These are phyloP conservation scores for Eucalyptus marginata DNA, from an alignment of 345 rosid genomes.

Conservation along the genomic window DNA sequence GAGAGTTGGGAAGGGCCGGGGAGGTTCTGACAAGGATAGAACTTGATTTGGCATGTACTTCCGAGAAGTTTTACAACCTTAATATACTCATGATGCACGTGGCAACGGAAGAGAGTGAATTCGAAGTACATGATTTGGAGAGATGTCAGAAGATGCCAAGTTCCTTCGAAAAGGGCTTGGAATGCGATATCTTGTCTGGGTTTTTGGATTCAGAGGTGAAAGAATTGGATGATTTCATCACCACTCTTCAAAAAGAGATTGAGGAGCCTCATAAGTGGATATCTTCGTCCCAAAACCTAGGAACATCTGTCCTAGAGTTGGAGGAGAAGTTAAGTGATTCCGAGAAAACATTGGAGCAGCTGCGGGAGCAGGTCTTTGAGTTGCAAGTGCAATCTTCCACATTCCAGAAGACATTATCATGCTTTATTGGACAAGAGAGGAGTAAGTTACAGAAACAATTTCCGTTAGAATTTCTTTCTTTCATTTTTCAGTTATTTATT, in stretches of 20 bases:
- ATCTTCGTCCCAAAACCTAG: constrained; percentile 32
- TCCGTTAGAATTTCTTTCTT: neutral
- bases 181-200: constrained; percentile 60
- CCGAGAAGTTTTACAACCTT: constrained; percentile 72
- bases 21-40: constrained; percentile 49
- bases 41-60: constrained; percentile 57
- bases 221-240: constrained; percentile 40
- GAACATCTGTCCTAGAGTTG: constrained; percentile 28
- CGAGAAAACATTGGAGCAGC: constrained; percentile 42
- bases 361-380: constrained; percentile 46
- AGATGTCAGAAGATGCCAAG: constrained; percentile 8
- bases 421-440: constrained; percentile 23
- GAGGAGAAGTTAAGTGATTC: constrained; percentile 52
- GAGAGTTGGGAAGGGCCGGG: constrained; percentile 22
- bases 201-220: constrained; percentile 55
- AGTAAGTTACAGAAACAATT: constrained; percentile 22
- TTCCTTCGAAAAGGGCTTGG: constrained; percentile 42
- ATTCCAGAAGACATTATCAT: constrained; percentile 39
- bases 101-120: constrained; percentile 58
- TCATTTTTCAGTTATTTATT: neutral
- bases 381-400: constrained; percentile 48
- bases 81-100: constrained; percentile 66
- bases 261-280: constrained; percentile 17
- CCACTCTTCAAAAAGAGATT: constrained; percentile 20
- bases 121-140: constrained; percentile 40